A percentile compares a stretch with the other conserved stretches of the same genome.
Evolutionary conservation across 1,284 basidiomycete genomes (phyloP).

Genomic region (Cryptococcus depauperatus): DNA sequence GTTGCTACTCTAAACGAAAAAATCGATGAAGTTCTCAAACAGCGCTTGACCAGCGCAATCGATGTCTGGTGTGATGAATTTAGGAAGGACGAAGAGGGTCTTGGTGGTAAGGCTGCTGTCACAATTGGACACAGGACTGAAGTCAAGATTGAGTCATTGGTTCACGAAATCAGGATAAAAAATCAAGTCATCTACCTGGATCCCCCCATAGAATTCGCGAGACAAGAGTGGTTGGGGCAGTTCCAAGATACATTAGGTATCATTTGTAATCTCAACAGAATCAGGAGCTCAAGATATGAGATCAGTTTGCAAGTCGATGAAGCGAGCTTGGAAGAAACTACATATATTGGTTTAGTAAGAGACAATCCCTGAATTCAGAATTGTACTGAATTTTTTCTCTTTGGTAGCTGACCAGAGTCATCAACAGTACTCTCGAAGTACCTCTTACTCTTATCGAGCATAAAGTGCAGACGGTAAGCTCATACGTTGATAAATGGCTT

Average conservation of each 20-base stretch:
- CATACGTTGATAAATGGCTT: conserved; percentile 94
- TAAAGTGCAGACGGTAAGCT: conserved; percentile 65
- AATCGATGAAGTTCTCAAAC: conserved; percentile 75
- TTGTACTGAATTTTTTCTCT: conserved; percentile 1
- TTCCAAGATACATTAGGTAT: conserved; percentile 81
- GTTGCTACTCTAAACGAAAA: conserved; percentile 77
- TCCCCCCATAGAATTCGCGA: conserved; percentile 90
- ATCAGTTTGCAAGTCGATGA: conserved; percentile 79
- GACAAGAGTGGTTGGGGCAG: conserved; percentile 83
- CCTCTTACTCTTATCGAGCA: conserved; percentile 81
- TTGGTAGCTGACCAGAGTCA: conserved; percentile 63
- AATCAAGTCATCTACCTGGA: conserved; percentile 98
- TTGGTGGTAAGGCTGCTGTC: conserved; percentile 12
- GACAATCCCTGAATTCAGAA: neutral
- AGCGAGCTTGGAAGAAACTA: conserved; percentile 56
- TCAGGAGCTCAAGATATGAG: conserved; percentile 92
- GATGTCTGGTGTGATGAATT: conserved; percentile 85
- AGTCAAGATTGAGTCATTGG: conserved; percentile 59
- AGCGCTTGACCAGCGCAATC: conserved; percentile 69
- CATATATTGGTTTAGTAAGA: conserved; percentile 72
- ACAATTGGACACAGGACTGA: conserved; percentile 2
- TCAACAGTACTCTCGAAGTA: conserved; percentile 64
- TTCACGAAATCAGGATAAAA: conserved; percentile 93
- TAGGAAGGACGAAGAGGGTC: conserved; percentile 56
- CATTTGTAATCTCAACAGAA: conserved; percentile 78